Conservation (phyloP, 192 early-diverging fungal genomes). For the Gaertneriomyces sp. region DNA sequence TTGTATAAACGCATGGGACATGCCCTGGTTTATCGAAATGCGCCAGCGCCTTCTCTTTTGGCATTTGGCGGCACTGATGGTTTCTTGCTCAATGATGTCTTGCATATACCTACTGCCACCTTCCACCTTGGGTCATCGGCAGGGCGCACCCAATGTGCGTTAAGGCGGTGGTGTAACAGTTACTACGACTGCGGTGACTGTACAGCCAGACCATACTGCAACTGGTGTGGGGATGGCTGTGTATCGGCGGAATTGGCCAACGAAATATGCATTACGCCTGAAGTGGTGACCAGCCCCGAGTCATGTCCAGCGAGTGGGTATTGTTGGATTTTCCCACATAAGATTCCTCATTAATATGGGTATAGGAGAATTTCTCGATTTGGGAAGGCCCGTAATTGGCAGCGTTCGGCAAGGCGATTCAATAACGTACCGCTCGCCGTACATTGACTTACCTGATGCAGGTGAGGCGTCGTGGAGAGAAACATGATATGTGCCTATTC, state of each 20-base stretch:
- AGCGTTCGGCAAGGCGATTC: neutral
- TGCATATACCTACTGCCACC: neutral
- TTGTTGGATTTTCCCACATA: neutral
- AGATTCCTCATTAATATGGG: neutral
- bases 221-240: slow-evolving; percentile 25
- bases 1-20: neutral
- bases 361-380: neutral
- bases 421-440: too few species aligned
- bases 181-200: slow-evolving; percentile 29
- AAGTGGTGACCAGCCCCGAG: neutral
- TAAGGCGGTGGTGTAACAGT: slow-evolving; percentile 12
- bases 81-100: slow-evolving; percentile 17
- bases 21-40: neutral
- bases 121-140: neutral
- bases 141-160: slow-evolving; percentile 4
- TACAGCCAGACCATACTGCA: slow-evolving; percentile 21
- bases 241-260: slow-evolving; percentile 2
- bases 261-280: neutral
- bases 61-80: slow-evolving; percentile 18
- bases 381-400: neutral
- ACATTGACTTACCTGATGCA: too few species aligned
- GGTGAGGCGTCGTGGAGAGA: neutral
- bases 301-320: neutral
- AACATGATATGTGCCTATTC: neutral
- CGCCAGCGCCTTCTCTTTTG: neutral